These are phyloP conservation scores for Pythium pyrilobum DNA, from an alignment of 352 stramenopile genomes.

Conservation along the genomic window DNA sequence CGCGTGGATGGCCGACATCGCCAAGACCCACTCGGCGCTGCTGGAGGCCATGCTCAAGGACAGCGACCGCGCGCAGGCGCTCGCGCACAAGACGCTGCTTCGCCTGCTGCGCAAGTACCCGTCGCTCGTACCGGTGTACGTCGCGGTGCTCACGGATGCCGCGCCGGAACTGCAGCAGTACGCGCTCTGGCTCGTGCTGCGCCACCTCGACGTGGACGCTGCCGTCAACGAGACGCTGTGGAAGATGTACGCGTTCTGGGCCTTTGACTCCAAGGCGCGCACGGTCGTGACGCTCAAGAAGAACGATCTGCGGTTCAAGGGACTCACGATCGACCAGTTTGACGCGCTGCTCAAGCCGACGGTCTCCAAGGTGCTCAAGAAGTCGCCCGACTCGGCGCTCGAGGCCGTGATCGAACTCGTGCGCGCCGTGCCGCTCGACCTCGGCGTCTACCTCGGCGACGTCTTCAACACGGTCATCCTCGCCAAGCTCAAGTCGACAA, in stretches of 20 bases:
- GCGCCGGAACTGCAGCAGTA: slow-evolving; percentile 47
- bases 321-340: slow-evolving; percentile 54
- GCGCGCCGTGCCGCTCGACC: slow-evolving; percentile 45
- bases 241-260: slow-evolving; percentile 59
- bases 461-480: slow-evolving; percentile 69
- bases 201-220: slow-evolving; percentile 21
- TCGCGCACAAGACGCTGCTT: slow-evolving; percentile 37
- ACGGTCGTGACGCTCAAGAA: slow-evolving; percentile 29
- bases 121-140: slow-evolving; percentile 34
- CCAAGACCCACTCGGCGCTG: slow-evolving; percentile 39
- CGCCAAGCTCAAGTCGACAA: slow-evolving; percentile 75
- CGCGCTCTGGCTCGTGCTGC: slow-evolving; percentile 59
- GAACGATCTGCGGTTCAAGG: slow-evolving; percentile 45
- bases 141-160: slow-evolving; percentile 23
- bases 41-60: slow-evolving; percentile 57
- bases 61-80: slow-evolving; percentile 31
- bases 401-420: slow-evolving; percentile 55
- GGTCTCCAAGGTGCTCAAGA: slow-evolving; percentile 76
- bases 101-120: slow-evolving; percentile 41
- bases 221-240: slow-evolving; percentile 43
- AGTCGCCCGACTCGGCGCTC: slow-evolving; percentile 70
- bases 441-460: slow-evolving; percentile 50
- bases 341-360: slow-evolving; percentile 56
- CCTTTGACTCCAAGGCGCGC: slow-evolving; percentile 72
- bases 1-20: slow-evolving; percentile 44